Base-by-base conservation (phyloP, 2,329 filamentous ascomycete species). In the Trichoderma hamatum region DNA sequence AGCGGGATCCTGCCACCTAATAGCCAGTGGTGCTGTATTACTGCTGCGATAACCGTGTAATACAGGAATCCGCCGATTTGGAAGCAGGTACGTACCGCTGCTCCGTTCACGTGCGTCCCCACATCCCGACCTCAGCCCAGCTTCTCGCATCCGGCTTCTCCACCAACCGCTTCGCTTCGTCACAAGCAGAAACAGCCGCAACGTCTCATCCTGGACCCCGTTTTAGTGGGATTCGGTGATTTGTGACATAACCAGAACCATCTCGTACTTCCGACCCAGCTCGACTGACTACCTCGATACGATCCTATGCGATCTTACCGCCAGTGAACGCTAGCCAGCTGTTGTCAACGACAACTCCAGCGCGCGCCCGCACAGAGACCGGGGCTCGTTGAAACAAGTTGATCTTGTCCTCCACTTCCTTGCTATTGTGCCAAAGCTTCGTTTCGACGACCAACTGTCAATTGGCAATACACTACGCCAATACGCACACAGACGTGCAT, bases 141-240 rank as follows among this genome's bases (percentile, higher is more conserved):
- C 46, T 5, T 49, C 46, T 49, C 46, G 21, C 43, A 6, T 49
- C 46, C 46, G 28, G 16, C 51, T 10, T 32, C 58, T 63, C 60
- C 43, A 46, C 46, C 60, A 63, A 52, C 51, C 60, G 24, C 39
- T 16, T 16, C n/a, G 46, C 36, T 24, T 26, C 46, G 54, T 63
- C 30, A 51, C 46, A 52, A 11, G 26, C 26, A 28, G 36, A 62
- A 62, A 54, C 61, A 39, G 46, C 60, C 46, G 60, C 59, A 34
- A 32, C 61, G 61, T 64, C 61, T 64, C 61, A 54, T 54, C 46
- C 21, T 30, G 7, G 59, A 24, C 9, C 59, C n/a, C 28, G 43
- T 24, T 24, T 13, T 21, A 13, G 46, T 49, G 46, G n/a, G 9
- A 49, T 49, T 28, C 52, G 16, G 28, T 32, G 26, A 26, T 54